Evolutionary conservation across 139 green algal genomes (phyloP).

Genomic region (Chlamydomonas eustigma): DNA sequence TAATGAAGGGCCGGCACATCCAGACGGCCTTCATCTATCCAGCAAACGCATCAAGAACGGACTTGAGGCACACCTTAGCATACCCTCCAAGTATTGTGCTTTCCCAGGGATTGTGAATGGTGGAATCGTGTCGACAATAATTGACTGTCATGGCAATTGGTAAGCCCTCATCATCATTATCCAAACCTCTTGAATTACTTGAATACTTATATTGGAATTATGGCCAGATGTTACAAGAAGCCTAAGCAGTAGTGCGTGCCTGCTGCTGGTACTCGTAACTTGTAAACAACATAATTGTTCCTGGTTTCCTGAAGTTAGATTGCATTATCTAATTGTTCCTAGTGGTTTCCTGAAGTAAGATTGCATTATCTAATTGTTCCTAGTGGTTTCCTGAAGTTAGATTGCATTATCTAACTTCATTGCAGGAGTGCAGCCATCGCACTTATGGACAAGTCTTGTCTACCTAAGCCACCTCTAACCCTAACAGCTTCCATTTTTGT

Average conservation of each 20-base stretch:
- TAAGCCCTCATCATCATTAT: background rate
- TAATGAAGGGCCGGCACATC: slow-evolving; percentile 41
- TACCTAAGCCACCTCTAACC: slow-evolving; percentile 76
- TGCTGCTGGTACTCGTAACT: too few relatives aligned
- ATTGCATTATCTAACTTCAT: background rate
- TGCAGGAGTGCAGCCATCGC: slow-evolving; percentile 69
- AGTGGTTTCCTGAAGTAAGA: too few relatives aligned
- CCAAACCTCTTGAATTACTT: too few relatives aligned
- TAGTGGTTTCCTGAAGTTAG: too few relatives aligned
- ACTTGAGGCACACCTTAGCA: slow-evolving; percentile 48
- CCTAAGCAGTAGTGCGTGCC: too few relatives aligned
- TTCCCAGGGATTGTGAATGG: slow-evolving; percentile 81
- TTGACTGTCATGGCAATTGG: slow-evolving; percentile 75
- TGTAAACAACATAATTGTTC: too few relatives aligned
- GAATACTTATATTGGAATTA: too few relatives aligned
- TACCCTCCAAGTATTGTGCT: slow-evolving; percentile 54
- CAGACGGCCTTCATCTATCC: slow-evolving; percentile 57
- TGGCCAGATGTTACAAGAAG: too few relatives aligned
- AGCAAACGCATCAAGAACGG: slow-evolving; percentile 56
- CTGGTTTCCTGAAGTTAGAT: too few relatives aligned
- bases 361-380: too few relatives aligned
- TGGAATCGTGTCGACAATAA: slow-evolving; percentile 62
- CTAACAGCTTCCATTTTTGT: slow-evolving; percentile 72
- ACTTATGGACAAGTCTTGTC: slow-evolving; percentile 70
- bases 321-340: too few relatives aligned